Evolutionary conservation across 306 rosid species (phyloP).

Genomic region (Inga oerstediana): DNA sequence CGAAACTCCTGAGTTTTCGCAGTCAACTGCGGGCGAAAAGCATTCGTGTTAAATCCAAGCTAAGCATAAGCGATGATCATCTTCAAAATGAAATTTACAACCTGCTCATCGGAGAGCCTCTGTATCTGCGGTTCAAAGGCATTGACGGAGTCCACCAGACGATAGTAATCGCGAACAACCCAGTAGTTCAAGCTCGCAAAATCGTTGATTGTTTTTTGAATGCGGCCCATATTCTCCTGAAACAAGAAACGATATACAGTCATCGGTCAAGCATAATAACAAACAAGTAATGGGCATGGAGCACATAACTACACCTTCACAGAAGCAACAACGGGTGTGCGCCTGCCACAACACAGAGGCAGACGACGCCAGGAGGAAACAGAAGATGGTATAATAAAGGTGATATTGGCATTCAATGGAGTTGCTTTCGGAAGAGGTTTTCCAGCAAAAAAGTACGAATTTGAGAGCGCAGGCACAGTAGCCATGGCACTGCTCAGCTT

Average conservation of each 20-base stretch:
- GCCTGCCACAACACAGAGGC: constrained; percentile 40
- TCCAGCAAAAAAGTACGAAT: constrained; percentile 32
- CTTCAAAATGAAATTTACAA: constrained; percentile 14
- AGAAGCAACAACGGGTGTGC: constrained; percentile 37
- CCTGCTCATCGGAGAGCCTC: constrained; percentile 75
- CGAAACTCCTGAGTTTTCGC: constrained; percentile 81
- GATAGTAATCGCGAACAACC: constrained; percentile 83
- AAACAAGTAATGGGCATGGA: constrained; percentile 35
- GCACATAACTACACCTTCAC: constrained; percentile 47
- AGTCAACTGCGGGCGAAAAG: constrained; percentile 46
- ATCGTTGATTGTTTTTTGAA: constrained; percentile 60
- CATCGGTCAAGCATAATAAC: constrained; percentile 22
- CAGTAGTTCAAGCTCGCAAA: constrained; percentile 75
- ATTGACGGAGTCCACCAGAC: constrained; percentile 77
- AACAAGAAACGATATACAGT: constrained; percentile 25
- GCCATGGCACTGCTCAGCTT: constrained; percentile 46
- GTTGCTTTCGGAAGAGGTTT: constrained; percentile 44
- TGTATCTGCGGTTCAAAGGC: constrained; percentile 62
- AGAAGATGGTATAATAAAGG: constrained; percentile 35
- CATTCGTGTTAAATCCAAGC: not conserved
- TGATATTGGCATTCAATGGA: constrained; percentile 18
- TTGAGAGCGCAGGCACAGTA: constrained; percentile 38
- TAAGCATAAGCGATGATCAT: not conserved
- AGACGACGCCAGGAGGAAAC: constrained; percentile 30
- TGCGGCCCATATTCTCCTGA: constrained; percentile 63